Percentiles rank a stretch among this genome's conserved stretches.
Evolutionary conservation across 139 green algal species (phyloP).

Genomic region (Haematococcus sp.): DNA sequence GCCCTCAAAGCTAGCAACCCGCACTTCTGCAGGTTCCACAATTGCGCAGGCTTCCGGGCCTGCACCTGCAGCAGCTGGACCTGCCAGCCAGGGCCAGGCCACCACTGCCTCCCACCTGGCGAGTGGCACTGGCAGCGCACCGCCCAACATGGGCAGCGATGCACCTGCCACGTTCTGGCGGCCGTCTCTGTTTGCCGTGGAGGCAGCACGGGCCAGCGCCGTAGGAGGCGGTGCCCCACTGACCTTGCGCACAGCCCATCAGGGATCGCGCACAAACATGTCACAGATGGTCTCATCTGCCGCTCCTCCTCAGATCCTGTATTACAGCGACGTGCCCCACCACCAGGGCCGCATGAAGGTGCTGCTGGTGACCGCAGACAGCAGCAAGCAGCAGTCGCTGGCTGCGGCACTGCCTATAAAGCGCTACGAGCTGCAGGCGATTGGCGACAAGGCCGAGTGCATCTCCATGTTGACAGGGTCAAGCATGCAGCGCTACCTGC

Average conservation of each 20-base stretch:
- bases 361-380: constrained; percentile 6
- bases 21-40: too few species aligned
- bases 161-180: neutral
- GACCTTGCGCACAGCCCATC: neutral
- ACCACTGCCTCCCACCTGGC: too few species aligned
- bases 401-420: neutral
- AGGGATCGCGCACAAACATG: neutral
- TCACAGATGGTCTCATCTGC: neutral
- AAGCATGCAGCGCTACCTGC: neutral
- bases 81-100: too few species aligned
- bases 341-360: constrained; percentile 8
- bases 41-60: too few species aligned
- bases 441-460: neutral
- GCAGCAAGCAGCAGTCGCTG: neutral
- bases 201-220: neutral
- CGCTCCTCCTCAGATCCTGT: neutral
- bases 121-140: too few species aligned
- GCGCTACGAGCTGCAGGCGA: neutral
- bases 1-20: too few species aligned
- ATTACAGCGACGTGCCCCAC: constrained; percentile 1
- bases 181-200: too few species aligned
- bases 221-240: neutral
- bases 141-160: neutral
- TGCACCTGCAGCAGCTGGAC: too few species aligned
- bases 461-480: neutral